Percentiles rank a stretch among this genome's conserved stretches.
Conservation (phyloP, 2,329 filamentous ascomycete species). For the Aspergillus candidus region DNA sequence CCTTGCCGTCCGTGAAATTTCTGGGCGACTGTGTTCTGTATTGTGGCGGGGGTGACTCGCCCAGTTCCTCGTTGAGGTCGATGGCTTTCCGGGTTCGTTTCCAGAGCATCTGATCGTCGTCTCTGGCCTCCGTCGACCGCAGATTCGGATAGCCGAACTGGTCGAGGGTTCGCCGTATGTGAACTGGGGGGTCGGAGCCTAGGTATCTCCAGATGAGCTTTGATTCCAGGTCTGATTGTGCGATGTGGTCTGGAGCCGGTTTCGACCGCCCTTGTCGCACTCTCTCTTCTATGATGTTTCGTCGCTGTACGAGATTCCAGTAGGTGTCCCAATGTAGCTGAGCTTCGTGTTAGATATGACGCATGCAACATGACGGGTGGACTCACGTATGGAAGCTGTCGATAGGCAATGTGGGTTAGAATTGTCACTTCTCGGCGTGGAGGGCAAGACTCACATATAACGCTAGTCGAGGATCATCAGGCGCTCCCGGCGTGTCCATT, state of each 20-base stretch:
- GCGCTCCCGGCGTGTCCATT: conserved; percentile 4
- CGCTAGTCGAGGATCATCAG: conserved; percentile 22
- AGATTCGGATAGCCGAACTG: conserved; percentile 60
- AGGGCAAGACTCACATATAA: conserved; percentile 23
- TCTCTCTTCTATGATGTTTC: conserved; percentile 50
- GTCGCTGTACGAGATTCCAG: conserved; percentile 50
- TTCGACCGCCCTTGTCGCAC: conserved; percentile 50
- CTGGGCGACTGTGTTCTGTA: conserved; percentile 12
- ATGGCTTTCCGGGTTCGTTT: conserved; percentile 53
- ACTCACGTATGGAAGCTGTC: conserved; percentile 26
- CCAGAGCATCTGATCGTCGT: conserved; percentile 63
- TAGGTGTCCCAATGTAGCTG: conserved; percentile 62
- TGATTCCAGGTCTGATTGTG: conserved; percentile 50
- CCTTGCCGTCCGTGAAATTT: conserved; percentile 34
- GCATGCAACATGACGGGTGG: fast-evolving
- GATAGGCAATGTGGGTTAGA: conserved; percentile 1
- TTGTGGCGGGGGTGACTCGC: conserved; percentile 35
- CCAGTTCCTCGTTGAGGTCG: conserved; percentile 33
- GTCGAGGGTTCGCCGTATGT: conserved; percentile 57
- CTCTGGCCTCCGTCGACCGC: conserved; percentile 54
- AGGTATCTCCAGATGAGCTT: conserved; percentile 60
- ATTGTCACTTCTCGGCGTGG: not conserved
- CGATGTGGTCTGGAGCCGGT: conserved; percentile 52
- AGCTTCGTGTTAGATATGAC: not conserved
- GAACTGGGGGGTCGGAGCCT: conserved; percentile 55